A percentile compares a stretch with the other conserved stretches of the same genome.
phyloP scores from a whole-genome alignment of 495 filamentous ascomycete genomes.

The Penicillium waksmanii region DNA sequence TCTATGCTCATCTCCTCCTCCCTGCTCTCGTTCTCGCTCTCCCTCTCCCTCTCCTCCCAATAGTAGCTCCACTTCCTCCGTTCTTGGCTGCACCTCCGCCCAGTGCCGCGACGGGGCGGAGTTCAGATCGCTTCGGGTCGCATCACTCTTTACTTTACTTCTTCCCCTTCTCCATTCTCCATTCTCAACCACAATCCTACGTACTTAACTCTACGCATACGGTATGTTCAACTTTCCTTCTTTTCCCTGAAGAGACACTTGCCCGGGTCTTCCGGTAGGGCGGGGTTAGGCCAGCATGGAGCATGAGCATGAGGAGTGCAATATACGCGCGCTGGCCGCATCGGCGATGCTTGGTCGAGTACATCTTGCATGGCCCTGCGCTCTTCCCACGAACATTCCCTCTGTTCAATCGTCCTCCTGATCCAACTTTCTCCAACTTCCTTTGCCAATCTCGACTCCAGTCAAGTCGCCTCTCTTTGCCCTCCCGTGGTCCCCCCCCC shows the following conservation, averaged over 20 bases:
- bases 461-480: neutral
- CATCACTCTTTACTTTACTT: conserved; percentile 18
- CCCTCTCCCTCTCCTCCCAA: neutral
- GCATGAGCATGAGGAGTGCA: neutral
- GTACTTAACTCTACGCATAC: neutral
- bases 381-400: neutral
- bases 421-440: conserved; percentile 6
- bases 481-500: conserved; percentile 6
- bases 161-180: neutral
- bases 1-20: neutral
- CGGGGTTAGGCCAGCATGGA: conserved; percentile 10
- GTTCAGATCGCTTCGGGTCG: conserved; percentile 24
- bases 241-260: neutral
- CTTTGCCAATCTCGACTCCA: neutral
- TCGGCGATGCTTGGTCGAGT: neutral
- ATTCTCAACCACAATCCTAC: neutral
- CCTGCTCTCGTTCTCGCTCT: too few relatives aligned
- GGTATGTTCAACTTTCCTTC: neutral
- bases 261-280: conserved; percentile 12
- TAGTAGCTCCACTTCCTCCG: conserved; percentile 24
- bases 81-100: conserved; percentile 31
- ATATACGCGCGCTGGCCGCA: conserved; percentile 13
- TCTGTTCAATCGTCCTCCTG: conserved; percentile 7
- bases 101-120: conserved; percentile 26
- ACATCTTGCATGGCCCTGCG: conserved; percentile 2